A percentile compares a stretch with the other conserved stretches of the same genome.
phyloP scores from a whole-genome alignment of 805 yeast genomes.

The Candida krabiensis region DNA sequence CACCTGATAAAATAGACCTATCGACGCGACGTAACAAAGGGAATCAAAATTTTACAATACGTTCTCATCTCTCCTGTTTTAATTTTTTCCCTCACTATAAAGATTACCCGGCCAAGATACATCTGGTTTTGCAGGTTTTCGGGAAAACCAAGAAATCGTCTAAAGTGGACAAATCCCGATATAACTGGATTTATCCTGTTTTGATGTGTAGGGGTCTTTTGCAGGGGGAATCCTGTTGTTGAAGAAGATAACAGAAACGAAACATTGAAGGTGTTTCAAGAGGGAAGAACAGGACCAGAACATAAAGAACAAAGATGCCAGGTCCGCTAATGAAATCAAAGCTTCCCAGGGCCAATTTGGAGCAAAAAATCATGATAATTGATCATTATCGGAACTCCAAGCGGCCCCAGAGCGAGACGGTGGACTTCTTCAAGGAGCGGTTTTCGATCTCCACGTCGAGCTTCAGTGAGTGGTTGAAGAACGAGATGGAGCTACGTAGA shows the following conservation, averaged over 20 bases:
- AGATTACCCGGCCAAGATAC: conserved; percentile 6
- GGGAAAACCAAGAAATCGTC: background rate
- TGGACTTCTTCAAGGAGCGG: conserved; percentile 48
- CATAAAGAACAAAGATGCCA: background rate
- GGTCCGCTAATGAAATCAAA: conserved; percentile 9
- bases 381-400: conserved; percentile 49
- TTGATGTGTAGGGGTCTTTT: conserved; percentile 1
- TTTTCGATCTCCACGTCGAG: conserved; percentile 60
- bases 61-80: too few relatives aligned
- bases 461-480: conserved; percentile 61
- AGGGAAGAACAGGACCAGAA: background rate
- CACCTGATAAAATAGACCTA: too few relatives aligned
- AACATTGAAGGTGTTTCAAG: too few relatives aligned
- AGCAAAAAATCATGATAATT: conserved; percentile 55
- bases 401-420: conserved; percentile 58
- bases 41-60: too few relatives aligned
- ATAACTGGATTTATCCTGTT: conserved; percentile 4
- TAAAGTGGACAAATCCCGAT: too few relatives aligned
- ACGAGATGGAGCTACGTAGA: conserved; percentile 49
- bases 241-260: too few relatives aligned
- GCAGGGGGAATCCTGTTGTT: background rate
- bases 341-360: conserved; percentile 55
- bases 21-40: too few relatives aligned
- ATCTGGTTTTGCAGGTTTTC: conserved; percentile 3
- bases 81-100: too few relatives aligned